Evolutionary conservation across 1,284 basidiomycete genomes (phyloP).

Genomic region (Irpex lacteus): DNA sequence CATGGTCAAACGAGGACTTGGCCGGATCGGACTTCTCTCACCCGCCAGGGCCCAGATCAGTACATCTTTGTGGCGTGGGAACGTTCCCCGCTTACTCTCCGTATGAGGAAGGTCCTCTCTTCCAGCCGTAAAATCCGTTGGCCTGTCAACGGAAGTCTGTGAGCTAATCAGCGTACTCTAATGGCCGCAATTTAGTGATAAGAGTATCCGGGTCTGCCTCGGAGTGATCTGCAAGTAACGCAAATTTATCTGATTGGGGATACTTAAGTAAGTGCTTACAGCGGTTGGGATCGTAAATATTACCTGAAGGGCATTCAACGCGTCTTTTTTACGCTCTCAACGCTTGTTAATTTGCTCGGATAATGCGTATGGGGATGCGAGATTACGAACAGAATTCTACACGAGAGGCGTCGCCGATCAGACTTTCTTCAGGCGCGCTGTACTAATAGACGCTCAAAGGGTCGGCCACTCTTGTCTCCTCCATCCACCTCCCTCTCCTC

Average conservation of each 20-base stretch:
- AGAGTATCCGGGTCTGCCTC: too few species aligned
- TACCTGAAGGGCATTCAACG: too few species aligned
- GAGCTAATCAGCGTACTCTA: not conserved
- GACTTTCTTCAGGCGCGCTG: constrained; percentile 1
- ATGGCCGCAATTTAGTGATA: not conserved
- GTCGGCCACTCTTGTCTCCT: not conserved
- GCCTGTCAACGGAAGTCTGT: not conserved
- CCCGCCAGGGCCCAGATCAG: not conserved
- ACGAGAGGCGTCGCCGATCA: not conserved
- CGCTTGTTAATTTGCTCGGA: not conserved
- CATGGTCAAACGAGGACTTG: not conserved
- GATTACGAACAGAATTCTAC: not conserved
- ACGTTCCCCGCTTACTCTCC: not conserved
- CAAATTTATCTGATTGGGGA: too few species aligned
- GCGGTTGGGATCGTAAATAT: too few species aligned
- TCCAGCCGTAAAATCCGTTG: not conserved
- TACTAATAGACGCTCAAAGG: not conserved
- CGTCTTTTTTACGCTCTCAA: too few species aligned
- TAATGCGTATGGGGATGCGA: not conserved
- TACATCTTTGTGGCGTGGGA: constrained; percentile 1
- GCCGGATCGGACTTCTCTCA: too few species aligned
- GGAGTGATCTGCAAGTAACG: too few species aligned
- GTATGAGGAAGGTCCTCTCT: not conserved
- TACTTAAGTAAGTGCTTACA: too few species aligned
- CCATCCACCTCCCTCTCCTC: not conserved